Evolutionary conservation across 2,329 filamentous ascomycete species (phyloP), one percentile per base, ranked within the genome.

Genomic region (Penicillium sp.): DNA sequence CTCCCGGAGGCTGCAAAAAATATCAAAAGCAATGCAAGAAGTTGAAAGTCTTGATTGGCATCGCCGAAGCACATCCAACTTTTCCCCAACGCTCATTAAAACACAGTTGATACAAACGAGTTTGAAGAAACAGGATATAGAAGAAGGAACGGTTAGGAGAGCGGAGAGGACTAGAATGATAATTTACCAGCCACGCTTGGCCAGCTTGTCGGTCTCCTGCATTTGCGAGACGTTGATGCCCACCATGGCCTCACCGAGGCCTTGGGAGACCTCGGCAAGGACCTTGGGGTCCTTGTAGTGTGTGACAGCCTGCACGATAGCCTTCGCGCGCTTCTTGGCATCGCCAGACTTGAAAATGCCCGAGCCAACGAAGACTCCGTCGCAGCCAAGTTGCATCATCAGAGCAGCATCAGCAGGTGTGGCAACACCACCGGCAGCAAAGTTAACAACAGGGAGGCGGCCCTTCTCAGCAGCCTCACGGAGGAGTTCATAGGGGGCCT

Each of bases 371-470:
- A 99, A 99, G 41, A 99, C 95, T 62, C 95, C 95, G 74, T 99
- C 95, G 75, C 95, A 98, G 64, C 95, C 95, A 67, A 99, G 84
- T 84, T 98, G 94, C 95, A 99, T 99, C 94, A 99, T 92, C 82
- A 99, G 84, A 2, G 95, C 95, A 0, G 95, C 95, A 79, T 99
- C 95, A 0, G 95, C 95, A 0, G 95, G 95, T 1, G 95, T 99
- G n/a, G 95, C 95, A n/a, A 99, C 91, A 61, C 95, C 95, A n/a
- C 95, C 95, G 3, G 95, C 95, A 0, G 95, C 95, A 71, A 99
- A 98, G 84, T 98, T 98, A 67, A 99, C 95, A 0, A 98, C 94
- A 2, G 95, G 95, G 58, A 99, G 83, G 55, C 95, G 86, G 48
- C 93, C 93, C 67, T 96, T 84, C 83, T 93, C 88, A 1, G 93